phyloP scores from a whole-genome alignment of 2,329 filamentous ascomycete genomes.

The Hypocreales sp. region DNA sequence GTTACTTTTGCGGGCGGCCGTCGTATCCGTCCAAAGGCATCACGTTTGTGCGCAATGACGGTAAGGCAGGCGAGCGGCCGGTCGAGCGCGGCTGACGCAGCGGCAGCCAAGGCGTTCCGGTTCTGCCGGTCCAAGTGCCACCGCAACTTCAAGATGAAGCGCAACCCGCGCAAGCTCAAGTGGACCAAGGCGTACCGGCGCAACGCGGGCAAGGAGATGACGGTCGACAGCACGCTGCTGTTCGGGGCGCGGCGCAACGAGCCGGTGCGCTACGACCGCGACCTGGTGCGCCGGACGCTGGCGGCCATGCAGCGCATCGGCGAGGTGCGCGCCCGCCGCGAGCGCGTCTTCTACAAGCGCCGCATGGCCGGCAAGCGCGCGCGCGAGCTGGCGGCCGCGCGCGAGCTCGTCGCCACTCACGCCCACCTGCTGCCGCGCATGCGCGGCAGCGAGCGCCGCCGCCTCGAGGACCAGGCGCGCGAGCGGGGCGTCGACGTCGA shows the following conservation, averaged over 20 bases:
- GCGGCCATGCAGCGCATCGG: constrained; percentile 81
- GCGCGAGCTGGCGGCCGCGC: constrained; percentile 61
- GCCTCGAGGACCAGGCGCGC: constrained; percentile 38
- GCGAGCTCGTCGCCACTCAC: constrained; percentile 82
- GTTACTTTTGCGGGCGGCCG: constrained; percentile 31
- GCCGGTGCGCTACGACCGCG: constrained; percentile 89
- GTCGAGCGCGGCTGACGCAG: too few relatives aligned
- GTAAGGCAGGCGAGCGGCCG: too few relatives aligned
- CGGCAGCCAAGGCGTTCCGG: constrained; percentile 32
- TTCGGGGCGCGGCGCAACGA: constrained; percentile 90
- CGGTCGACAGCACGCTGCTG: constrained; percentile 83
- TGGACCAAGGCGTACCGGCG: constrained; percentile 93
- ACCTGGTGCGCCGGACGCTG: constrained; percentile 74
- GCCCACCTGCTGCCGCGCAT: constrained; percentile 76
- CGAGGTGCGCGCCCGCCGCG: constrained; percentile 70
- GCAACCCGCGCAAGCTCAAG: constrained; percentile 89
- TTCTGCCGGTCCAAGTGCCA: constrained; percentile 48
- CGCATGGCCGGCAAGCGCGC: constrained; percentile 85
- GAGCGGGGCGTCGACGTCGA: constrained; percentile 30
- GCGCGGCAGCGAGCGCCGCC: constrained; percentile 45
- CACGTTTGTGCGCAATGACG: constrained; percentile 33
- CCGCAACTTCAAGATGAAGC: constrained; percentile 88
- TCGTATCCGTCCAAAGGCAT: constrained; percentile 42
- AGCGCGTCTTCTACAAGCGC: constrained; percentile 86
- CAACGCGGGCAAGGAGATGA: constrained; percentile 67